Evolutionary conservation across 768 basidiomycete genomes (phyloP).

Genomic region (Kockovaella imperatae): DNA sequence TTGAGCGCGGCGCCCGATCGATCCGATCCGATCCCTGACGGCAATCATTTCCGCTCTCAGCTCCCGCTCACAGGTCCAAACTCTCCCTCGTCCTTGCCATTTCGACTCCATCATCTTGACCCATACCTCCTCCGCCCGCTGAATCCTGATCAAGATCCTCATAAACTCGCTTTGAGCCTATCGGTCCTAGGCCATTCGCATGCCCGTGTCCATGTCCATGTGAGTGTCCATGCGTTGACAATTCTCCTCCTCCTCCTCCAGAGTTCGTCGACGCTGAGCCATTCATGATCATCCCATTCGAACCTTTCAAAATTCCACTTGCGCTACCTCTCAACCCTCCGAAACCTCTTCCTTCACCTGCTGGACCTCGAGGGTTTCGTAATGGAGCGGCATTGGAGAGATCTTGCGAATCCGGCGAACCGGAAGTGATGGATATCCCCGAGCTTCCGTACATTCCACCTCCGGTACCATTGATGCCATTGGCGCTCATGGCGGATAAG

Average conservation of each 20-base stretch:
- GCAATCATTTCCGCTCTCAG: too few relatives aligned
- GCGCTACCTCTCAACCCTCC: slow-evolving; percentile 9
- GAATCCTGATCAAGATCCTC: slow-evolving; percentile 7
- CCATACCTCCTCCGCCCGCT: slow-evolving; percentile 18
- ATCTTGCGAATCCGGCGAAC: neutral
- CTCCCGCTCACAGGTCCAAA: slow-evolving; percentile 15
- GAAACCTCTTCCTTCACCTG: slow-evolving; percentile 36
- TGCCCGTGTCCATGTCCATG: neutral
- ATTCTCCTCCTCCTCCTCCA: slow-evolving; percentile 16
- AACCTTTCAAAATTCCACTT: slow-evolving; percentile 1
- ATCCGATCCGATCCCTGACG: too few relatives aligned
- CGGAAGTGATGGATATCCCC: neutral
- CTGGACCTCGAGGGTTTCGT: slow-evolving; percentile 39
- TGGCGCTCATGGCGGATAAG: too few relatives aligned
- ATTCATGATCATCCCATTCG: neutral
- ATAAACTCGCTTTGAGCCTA: slow-evolving; percentile 6
- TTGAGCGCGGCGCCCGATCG: too few relatives aligned
- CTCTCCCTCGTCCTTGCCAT: slow-evolving; percentile 29
- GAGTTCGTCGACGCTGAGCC: slow-evolving; percentile 6
- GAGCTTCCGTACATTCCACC: neutral
- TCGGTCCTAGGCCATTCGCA: neutral
- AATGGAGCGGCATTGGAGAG: slow-evolving; percentile 14
- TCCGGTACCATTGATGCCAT: neutral
- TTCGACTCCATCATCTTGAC: slow-evolving; percentile 9
- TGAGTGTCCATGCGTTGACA: neutral